phyloP scores from a whole-genome alignment of 2,329 filamentous ascomycete genomes.

The Hymenoscyphus linearis region DNA sequence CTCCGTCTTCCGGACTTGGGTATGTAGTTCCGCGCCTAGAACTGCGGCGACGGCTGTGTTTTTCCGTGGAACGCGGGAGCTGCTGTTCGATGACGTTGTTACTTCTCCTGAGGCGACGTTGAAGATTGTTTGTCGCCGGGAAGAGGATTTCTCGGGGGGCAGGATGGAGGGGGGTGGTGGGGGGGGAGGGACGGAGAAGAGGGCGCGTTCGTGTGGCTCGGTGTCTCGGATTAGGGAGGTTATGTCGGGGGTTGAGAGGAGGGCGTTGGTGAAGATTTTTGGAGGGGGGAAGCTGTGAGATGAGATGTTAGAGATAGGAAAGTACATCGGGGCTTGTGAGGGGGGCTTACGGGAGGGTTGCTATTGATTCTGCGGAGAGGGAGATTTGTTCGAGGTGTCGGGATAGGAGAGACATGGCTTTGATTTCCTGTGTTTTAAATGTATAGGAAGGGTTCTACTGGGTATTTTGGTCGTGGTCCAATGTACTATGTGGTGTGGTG shows the following conservation, averaged over 20 bases:
- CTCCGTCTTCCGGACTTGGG: conserved; percentile 60
- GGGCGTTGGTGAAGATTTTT: conserved; percentile 93
- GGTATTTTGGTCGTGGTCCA: too few relatives aligned
- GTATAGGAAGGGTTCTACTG: conserved; percentile 3
- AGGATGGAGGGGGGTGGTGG: conserved; percentile 41
- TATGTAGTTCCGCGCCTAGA: conserved; percentile 79
- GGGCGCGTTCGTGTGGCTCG: conserved; percentile 85
- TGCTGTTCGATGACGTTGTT: conserved; percentile 43
- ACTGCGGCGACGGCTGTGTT: conserved; percentile 88
- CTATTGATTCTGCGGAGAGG: conserved; percentile 70
- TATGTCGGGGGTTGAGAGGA: conserved; percentile 85
- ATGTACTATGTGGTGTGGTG: background rate
- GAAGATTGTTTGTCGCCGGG: conserved; percentile 58
- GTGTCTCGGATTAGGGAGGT: conserved; percentile 93
- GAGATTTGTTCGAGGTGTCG: conserved; percentile 72
- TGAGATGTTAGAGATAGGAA: too few relatives aligned
- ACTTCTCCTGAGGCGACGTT: conserved; percentile 57
- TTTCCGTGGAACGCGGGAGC: conserved; percentile 49
- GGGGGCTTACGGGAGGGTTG: conserved; percentile 60
- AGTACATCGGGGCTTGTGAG: too few relatives aligned
- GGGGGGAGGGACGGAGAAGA: conserved; percentile 78
- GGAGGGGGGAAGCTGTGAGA: conserved; percentile 70
- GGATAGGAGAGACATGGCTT: conserved; percentile 62
- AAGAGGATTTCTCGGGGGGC: conserved; percentile 38
- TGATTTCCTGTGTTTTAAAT: background rate